phyloP scores from a whole-genome alignment of 208 protist species.

The Wallacemonas sp. region DNA sequence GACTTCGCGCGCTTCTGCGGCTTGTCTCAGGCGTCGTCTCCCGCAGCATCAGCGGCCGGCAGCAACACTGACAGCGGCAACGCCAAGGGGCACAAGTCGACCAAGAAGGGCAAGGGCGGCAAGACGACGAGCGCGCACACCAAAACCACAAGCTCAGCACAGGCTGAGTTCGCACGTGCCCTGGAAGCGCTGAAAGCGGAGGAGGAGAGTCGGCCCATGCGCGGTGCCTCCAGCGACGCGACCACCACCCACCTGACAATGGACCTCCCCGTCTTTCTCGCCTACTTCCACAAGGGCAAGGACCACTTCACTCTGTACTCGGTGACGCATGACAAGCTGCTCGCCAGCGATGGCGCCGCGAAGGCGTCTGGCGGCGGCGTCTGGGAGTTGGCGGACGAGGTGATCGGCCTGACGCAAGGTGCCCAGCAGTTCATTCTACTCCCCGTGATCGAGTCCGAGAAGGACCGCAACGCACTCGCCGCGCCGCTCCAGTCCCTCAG shows the following conservation, averaged over 20 bases:
- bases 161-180: slow-evolving; percentile 25
- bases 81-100: not conserved
- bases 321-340: slow-evolving; percentile 33
- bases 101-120: not conserved
- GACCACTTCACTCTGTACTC: slow-evolving; percentile 45
- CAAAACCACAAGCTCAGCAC: no score
- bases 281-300: slow-evolving; percentile 31
- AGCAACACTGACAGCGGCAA: no score
- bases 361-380: slow-evolving; percentile 3
- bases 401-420: slow-evolving; percentile 53
- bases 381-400: slow-evolving; percentile 58
- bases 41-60: no score
- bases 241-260: not conserved
- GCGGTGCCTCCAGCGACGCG: slow-evolving; percentile 21
- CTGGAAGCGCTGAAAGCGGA: slow-evolving; percentile 22
- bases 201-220: slow-evolving; percentile 22
- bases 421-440: slow-evolving; percentile 49
- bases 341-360: slow-evolving; percentile 18
- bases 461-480: slow-evolving; percentile 38
- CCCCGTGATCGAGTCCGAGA: slow-evolving; percentile 47
- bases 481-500: slow-evolving; percentile 33
- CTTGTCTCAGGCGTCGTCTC: slow-evolving; percentile 32
- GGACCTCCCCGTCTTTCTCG: slow-evolving; percentile 53
- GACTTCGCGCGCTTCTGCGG: slow-evolving; percentile 55
- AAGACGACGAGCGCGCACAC: no score